Conservation (phyloP, 768 basidiomycete species). For the Termitomyces bulborhizus region DNA sequence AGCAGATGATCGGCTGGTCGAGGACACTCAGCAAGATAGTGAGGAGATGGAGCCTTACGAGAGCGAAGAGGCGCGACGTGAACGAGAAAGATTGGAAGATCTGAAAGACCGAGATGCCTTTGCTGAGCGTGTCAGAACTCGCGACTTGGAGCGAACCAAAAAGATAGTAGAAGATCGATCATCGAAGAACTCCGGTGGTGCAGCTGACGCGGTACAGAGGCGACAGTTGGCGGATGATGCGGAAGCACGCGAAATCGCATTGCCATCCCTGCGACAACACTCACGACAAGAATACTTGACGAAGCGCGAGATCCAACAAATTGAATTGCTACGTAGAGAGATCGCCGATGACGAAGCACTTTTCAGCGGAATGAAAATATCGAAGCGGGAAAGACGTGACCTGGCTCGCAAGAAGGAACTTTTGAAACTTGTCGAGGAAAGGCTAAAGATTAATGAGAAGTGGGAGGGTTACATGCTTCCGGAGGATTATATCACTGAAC, state of each 20-base stretch:
- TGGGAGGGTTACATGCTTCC: conserved; percentile 95
- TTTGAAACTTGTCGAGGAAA: conserved; percentile 86
- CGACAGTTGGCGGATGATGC: conserved; percentile 78
- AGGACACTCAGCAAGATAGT: conserved; percentile 29
- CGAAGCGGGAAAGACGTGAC: conserved; percentile 76
- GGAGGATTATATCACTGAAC: conserved; percentile 97
- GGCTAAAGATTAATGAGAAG: conserved; percentile 90
- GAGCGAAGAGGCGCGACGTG: conserved; percentile 65
- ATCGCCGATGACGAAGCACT: conserved; percentile 92
- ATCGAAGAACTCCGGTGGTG: conserved; percentile 64
- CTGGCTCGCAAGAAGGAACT: conserved; percentile 90
- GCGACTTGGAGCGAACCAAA: conserved; percentile 83
- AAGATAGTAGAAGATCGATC: conserved; percentile 91
- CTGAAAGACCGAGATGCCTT: conserved; percentile 88
- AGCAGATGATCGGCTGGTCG: conserved; percentile 34
- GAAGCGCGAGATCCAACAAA: conserved; percentile 93
- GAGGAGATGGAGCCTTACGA: conserved; percentile 46
- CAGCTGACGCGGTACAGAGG: conserved; percentile 78
- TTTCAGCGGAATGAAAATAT: conserved; percentile 86
- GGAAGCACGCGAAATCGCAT: conserved; percentile 44
- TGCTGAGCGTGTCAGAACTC: conserved; percentile 76
- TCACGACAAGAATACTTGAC: conserved; percentile 95
- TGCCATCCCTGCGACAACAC: conserved; percentile 75
- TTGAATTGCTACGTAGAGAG: conserved; percentile 87
- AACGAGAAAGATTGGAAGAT: conserved; percentile 74